Base-by-base conservation (phyloP, 371 early-diverging fungal genomes). In the Mucor mucedo region DNA sequence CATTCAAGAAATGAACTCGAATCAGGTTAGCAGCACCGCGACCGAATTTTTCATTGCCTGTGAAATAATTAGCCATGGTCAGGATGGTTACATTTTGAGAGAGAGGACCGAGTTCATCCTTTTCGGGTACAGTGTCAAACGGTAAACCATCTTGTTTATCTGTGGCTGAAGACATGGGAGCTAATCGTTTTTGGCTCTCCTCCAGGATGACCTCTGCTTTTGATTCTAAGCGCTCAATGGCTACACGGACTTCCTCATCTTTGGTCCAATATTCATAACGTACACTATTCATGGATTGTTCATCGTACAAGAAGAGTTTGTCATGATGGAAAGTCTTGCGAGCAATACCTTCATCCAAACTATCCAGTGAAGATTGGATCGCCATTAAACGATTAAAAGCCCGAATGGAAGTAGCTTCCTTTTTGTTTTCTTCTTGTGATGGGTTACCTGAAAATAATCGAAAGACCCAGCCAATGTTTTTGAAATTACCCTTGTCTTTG, bases 391-490 rank as follows among this genome's bases (percentile, higher is more conserved):
- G 82, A 52, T 88, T 88, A 55, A 85, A 87, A 5, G 86, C 88
- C 47, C 89, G 84, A 32, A 87, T 82, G 0, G 84, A 83, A 2
- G 84, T 78, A 0, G 89, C 85, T 59, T 88, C 86, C 50, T 83
- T 84, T 56, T 84, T 86, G 68, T 81, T 85, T 59, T 85, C 85
- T 60, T 89, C 89, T 67, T 89, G 89, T 10, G 84, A 81, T 2
- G 83, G 78, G 56, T 87, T 84, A 44, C 89, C 89, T 8, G 87
- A 87, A 41, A 88, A 88, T 33, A 88, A 61, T 28, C 88, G 79
- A 69, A 83, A 88, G 8, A 88, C 89, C 89, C 88, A 87, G 13
- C 89, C 86, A 11, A 88, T 82, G n/a, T 78, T 85, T 52, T 78
- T 84, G 55, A 85, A 89, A 32, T 86, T 80, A 8, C 83, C 84